Evolutionary conservation across 352 stramenopile species (phyloP).

Genomic region (Phytophthora litchii): DNA sequence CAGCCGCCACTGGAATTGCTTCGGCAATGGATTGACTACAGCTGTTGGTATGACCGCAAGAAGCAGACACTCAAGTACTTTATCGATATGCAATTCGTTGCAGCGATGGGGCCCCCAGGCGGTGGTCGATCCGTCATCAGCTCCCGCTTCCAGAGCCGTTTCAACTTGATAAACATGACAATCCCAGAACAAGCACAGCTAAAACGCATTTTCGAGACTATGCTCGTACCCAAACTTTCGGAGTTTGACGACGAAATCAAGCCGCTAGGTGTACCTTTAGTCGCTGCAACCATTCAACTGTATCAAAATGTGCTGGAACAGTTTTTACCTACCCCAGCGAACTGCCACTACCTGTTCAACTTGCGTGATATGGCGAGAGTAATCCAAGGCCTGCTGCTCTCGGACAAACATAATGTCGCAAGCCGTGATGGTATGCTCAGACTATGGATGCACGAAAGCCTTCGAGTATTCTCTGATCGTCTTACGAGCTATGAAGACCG

Average conservation of each 20-base stretch:
- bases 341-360: conserved; percentile 92
- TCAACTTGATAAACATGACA: conserved; percentile 92
- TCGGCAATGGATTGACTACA: conserved; percentile 93
- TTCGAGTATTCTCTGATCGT: conserved; percentile 91
- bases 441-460: conserved; percentile 91
- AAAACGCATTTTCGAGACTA: conserved; percentile 90
- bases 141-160: conserved; percentile 90
- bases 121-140: conserved; percentile 90
- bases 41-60: conserved; percentile 92
- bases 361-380: conserved; percentile 90
- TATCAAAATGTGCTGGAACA: conserved; percentile 86
- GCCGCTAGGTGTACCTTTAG: conserved; percentile 67
- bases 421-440: conserved; percentile 76
- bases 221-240: conserved; percentile 83
- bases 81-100: conserved; percentile 91
- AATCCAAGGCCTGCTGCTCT: conserved; percentile 81
- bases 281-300: conserved; percentile 84
- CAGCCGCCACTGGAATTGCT: conserved; percentile 92
- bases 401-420: conserved; percentile 75
- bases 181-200: conserved; percentile 85
- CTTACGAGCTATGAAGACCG: conserved; percentile 91
- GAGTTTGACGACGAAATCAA: conserved; percentile 92
- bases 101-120: conserved; percentile 87
- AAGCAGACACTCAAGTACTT: conserved; percentile 93
- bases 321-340: conserved; percentile 89